These are phyloP conservation scores for Closterium sp. DNA, from an alignment of 139 green algal genomes.

Conservation along the genomic window DNA sequence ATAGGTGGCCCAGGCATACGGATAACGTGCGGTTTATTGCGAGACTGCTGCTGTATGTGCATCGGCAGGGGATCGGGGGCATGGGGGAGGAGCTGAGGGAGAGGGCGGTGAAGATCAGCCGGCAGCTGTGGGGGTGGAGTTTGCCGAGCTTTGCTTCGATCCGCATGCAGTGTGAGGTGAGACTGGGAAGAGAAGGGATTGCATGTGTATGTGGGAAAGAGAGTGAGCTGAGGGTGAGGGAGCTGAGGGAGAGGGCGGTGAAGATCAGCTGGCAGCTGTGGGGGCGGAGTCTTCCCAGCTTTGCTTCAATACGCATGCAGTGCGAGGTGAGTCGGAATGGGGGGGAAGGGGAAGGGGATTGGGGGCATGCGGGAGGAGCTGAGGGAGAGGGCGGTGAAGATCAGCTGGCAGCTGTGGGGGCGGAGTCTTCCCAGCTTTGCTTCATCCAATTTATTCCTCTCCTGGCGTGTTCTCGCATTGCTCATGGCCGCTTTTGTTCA, in stretches of 20 bases:
- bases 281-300: background rate
- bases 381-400: too few species aligned
- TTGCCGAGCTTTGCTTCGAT: background rate
- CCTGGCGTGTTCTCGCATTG: too few species aligned
- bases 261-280: background rate
- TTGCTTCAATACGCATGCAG: background rate
- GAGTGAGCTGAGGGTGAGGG: too few species aligned
- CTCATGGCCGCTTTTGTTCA: too few species aligned
- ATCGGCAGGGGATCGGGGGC: background rate
- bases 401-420: too few species aligned
- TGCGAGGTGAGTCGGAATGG: background rate
- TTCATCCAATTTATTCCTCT: too few species aligned
- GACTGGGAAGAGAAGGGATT: background rate
- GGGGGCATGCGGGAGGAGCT: too few species aligned
- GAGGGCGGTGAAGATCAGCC: background rate
- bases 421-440: too few species aligned
- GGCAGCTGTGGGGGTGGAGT: background rate
- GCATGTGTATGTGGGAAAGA: background rate
- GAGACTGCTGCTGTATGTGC: background rate
- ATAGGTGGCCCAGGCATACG: background rate
- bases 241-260: too few species aligned
- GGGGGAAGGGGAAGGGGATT: background rate
- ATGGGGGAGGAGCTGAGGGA: background rate
- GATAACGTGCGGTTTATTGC: conserved; percentile 8
- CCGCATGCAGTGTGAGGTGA: background rate